Conservation (phyloP, 2,329 filamentous ascomycete species). For the Neoscytalidium dimidiatum region DNA sequence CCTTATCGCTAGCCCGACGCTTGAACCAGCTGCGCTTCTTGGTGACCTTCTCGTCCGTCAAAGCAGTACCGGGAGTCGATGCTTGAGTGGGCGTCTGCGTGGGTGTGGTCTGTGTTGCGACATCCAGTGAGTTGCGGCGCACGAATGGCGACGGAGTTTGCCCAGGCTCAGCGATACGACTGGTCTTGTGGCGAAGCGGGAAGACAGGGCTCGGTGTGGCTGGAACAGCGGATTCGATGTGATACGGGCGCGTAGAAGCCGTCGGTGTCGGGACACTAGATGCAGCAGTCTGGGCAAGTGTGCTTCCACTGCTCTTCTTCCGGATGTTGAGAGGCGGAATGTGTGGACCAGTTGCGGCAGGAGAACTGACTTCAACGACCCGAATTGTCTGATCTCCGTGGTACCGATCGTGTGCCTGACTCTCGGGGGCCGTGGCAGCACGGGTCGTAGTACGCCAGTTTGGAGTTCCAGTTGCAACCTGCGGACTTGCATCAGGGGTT, state of each 20-base stretch:
- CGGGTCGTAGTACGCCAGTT: constrained; percentile 35
- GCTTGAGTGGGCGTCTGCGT: not conserved
- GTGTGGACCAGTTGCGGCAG: constrained; percentile 33
- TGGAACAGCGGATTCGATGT: not conserved
- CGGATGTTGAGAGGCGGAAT: constrained; percentile 59
- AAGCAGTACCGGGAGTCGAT: not conserved
- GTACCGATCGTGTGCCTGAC: constrained; percentile 24
- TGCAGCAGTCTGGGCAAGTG: constrained; percentile 11
- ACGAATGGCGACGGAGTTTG: not conserved
- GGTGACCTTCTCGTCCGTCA: constrained; percentile 30
- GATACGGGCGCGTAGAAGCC: constrained; percentile 8
- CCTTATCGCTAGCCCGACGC: constrained; percentile 35
- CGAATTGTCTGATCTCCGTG: constrained; percentile 52
- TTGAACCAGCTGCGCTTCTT: constrained; percentile 52
- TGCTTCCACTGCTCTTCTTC: constrained; percentile 46
- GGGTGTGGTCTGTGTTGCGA: constrained; percentile 1
- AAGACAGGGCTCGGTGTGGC: constrained; percentile 4
- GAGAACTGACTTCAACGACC: constrained; percentile 56
- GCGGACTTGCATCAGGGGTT: constrained; percentile 34
- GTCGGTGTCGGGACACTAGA: not conserved
- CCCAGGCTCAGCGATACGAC: not conserved
- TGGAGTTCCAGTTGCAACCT: constrained; percentile 26
- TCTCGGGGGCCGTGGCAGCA: constrained; percentile 47
- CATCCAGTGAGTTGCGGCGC: not conserved
- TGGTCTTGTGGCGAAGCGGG: constrained; percentile 10